phyloP scores from a whole-genome alignment of 305 asterid species.

The Solanum chacoense region DNA sequence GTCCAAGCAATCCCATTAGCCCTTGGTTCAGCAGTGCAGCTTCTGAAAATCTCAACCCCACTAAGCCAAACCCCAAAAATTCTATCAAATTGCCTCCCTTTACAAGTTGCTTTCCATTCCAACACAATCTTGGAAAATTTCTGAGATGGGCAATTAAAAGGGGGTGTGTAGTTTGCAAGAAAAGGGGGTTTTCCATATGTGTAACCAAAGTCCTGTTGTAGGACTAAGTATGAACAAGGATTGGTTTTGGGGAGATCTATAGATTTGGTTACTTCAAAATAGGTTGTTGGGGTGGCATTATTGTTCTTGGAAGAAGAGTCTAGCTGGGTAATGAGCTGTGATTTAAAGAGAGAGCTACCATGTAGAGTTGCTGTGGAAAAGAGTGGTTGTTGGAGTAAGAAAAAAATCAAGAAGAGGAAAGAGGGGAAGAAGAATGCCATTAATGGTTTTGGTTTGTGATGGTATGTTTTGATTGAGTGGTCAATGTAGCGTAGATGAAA shows the following conservation, averaged over 20 bases:
- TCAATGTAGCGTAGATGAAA: background rate
- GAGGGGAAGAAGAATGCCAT: constrained; percentile 11
- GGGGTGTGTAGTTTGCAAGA: constrained; percentile 52
- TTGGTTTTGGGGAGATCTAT: constrained; percentile 47
- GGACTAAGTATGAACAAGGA: constrained; percentile 52
- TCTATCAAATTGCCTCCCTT: constrained; percentile 79
- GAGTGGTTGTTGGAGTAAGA: constrained; percentile 28
- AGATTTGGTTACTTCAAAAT: constrained; percentile 74
- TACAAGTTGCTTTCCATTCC: constrained; percentile 71
- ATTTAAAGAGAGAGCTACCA: constrained; percentile 20
- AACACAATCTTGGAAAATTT: constrained; percentile 49
- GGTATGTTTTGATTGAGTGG: background rate
- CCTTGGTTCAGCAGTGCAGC: constrained; percentile 88
- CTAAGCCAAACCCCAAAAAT: constrained; percentile 87
- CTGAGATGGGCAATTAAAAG: constrained; percentile 38
- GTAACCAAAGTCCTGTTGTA: constrained; percentile 58
- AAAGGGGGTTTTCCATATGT: constrained; percentile 64
- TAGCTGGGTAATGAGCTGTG: constrained; percentile 16
- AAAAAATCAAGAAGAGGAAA: constrained; percentile 14
- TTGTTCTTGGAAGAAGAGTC: constrained; percentile 6
- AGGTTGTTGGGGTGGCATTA: constrained; percentile 37
- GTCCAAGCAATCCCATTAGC: constrained; percentile 67
- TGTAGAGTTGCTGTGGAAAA: constrained; percentile 47
- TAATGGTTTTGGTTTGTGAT: background rate
- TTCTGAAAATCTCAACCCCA: constrained; percentile 82